phyloP scores from a whole-genome alignment of 495 filamentous ascomycete genomes.

The Daldinia loculata region DNA sequence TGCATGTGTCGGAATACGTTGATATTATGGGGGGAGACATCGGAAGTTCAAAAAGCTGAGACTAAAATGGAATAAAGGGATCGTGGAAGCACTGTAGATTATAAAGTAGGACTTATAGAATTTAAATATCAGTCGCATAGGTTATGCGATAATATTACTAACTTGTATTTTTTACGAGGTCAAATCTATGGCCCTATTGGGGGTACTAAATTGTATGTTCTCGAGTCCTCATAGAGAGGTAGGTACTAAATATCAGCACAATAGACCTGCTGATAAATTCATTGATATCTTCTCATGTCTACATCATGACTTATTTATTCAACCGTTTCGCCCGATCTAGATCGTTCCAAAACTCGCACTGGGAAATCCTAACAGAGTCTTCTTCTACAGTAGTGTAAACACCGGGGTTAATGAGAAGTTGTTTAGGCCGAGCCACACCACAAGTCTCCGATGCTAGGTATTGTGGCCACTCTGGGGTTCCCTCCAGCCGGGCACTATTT shows the following conservation, averaged over 20 bases:
- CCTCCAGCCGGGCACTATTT: neutral
- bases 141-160: no score
- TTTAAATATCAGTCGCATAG: neutral
- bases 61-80: neutral
- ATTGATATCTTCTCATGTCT: neutral
- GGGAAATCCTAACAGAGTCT: conserved; percentile 1
- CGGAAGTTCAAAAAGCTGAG: neutral
- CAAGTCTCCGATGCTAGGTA: neutral
- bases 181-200: no score
- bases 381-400: neutral
- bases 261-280: neutral
- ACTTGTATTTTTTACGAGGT: no score
- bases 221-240: no score
- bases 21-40: neutral
- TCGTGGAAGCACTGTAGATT: neutral
- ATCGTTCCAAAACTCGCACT: conserved; percentile 4
- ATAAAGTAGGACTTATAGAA: neutral
- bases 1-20: neutral
- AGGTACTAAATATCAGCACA: no score
- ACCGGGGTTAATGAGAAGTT: conserved; percentile 4
- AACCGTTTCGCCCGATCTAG: neutral
- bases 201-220: no score
- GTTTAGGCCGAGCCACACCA: neutral
- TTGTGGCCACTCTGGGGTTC: neutral
- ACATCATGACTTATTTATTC: neutral